Evolutionary conservation across 257 asterid species (phyloP), one percentile per base, ranked within the genome.

Genomic region (Rauvolfia tetraphylla): DNA sequence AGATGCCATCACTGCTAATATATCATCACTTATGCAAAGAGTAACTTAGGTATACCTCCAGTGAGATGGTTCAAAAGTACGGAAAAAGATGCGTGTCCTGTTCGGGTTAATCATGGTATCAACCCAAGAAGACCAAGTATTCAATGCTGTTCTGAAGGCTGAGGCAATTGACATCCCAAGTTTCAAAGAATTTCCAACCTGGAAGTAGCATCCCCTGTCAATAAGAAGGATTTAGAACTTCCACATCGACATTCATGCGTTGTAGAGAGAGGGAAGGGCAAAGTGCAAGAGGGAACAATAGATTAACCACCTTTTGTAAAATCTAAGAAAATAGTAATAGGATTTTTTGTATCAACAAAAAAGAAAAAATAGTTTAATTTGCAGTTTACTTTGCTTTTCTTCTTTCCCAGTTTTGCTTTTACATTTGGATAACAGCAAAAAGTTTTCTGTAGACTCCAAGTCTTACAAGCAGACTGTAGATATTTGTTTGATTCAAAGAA

Each of bases 141-240:
- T 75, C 65, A 89, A 76, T 18, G 93, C 89, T n/a, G 83, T 84
- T 85, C 81, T 65, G 83, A 80, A 91, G 74, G 97, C 95, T 69
- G 79, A 41, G 65, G 79, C 79, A 72, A 91, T 89, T 38, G 97
- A 75, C 90, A 91, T 78, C 79, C 92, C 92, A 51, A 91, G 87
- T 80, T 80, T 83, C 79, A 91, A 25, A 18, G 92, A 78, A 22
- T 78, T 81, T 25, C 87, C 88, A 70, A 91, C 80, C 84, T 88
- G 95, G 85, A 91, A 91, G 85, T 85, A 91, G 84, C 95, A 89
- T 73, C 95, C 97, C 95, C 97, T 91, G 88, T 81, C 80, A 81
- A 78, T 68, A 83, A 66, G 79, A 62, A 41, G 59, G 70, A 76
- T 66, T 80, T 71, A 78, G 69, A 62, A 83, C 74, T 74, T 71